Evolutionary conservation across 176 grass and related monocot species (phyloP), one percentile per base, ranked within the genome.

Genomic region (Oryza glaberrima): DNA sequence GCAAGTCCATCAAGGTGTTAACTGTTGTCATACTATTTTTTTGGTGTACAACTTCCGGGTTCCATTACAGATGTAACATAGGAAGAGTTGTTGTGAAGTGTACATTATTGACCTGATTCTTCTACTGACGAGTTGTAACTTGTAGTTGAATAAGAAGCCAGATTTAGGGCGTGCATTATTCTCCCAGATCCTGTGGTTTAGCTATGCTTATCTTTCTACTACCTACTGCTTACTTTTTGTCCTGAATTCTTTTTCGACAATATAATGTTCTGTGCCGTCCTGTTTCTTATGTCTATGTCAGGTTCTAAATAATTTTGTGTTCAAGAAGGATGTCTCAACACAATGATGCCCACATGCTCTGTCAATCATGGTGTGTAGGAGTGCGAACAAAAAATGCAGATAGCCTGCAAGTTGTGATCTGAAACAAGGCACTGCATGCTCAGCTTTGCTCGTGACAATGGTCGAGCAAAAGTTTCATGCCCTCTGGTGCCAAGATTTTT

Each of bases 51-150:
- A 72, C 66, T 85, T 52, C 41, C 1, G 9, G 34, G 43, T 81
- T 77, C 46, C 20, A 17, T 72, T 51, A 71, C 45, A 80, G 45
- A 52, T 82, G 89, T 91, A 84, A 75, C 66, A 76, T 76, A 91
- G 69, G 84, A 78, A 68, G 69, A 83, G 60, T 84, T 56, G 25
- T 75, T 80, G 30, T 86, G 77, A 77, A 79, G 28, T 90, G 76
- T 87, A 86, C 67, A 90, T 70, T 72, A 8, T 79, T 74, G 22
- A 58, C 83, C 79, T 70, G 41, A 88, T 83, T 80, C 44, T 86
- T 87, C 63, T 90, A 80, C 69, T 90, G 76, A 79, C 89, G 43
- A 23, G 12, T 69, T 87, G 82, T 77, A 76, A 76, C 64, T 46
- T 77, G 4, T 61, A 63, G 75, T 67, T 67, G 46, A 68, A 86